Base-by-base conservation (phyloP, 495 filamentous ascomycete species). In the Elaphomyces granulatus region DNA sequence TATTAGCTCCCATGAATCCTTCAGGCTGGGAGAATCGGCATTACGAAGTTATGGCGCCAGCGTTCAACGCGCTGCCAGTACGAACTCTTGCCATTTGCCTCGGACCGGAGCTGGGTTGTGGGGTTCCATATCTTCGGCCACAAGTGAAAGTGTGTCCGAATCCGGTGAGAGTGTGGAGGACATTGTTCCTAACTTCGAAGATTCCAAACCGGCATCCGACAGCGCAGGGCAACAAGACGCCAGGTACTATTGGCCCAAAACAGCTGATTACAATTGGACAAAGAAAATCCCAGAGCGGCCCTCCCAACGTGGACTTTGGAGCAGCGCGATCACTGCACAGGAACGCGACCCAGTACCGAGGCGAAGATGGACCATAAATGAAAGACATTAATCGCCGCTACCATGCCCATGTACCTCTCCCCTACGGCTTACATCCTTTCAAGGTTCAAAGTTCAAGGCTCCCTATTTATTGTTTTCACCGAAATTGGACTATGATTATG, bases 351-450 rank as follows among this genome's bases (percentile, higher is more conserved):
- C 34, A 6, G 34, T 44, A 15, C 45, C 56, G 19, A 56, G 58
- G 34, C 58, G 65, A 21, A 56, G 65, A 37, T 68, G 65, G 65
- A 66, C 65, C 2, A 54, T 68, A 33, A 48, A 58, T 6, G 64
- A 68, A 42, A 56, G 59, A 20, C 61, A 14, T 17, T 16, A 26
- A 28, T 6, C 23, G 23, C 23, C n/a, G n/a, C n/a, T n/a, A n/a
- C n/a, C n/a, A n/a, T n/a, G n/a, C n/a, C n/a, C n/a, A n/a, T n/a
- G n/a, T n/a, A n/a, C n/a, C n/a, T n/a, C n/a, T n/a, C n/a, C n/a
- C n/a, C n/a, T n/a, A n/a, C n/a, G n/a, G n/a, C n/a, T n/a, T n/a
- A n/a, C n/a, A n/a, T n/a, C n/a, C n/a, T n/a, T n/a, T n/a, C n/a
- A n/a, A n/a, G n/a, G n/a, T n/a, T n/a, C n/a, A n/a, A n/a, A n/a